These are phyloP conservation scores for Tulasnella sp. DNA, from an alignment of 768 basidiomycete species.

Conservation along the genomic window DNA sequence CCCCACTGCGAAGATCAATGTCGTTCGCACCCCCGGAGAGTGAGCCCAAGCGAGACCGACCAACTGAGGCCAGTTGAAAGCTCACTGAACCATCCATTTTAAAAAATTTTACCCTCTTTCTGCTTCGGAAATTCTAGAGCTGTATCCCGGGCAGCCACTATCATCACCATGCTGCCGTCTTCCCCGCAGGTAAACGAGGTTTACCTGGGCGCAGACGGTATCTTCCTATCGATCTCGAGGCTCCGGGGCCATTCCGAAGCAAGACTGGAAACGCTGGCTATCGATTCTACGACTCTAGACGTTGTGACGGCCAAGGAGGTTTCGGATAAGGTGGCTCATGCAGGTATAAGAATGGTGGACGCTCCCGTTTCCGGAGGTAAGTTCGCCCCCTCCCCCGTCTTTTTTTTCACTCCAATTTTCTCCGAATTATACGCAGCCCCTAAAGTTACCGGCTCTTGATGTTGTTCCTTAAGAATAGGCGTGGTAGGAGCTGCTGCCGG, in stretches of 20 bases:
- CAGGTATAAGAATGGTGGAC: constrained; percentile 72
- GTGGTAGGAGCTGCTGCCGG: constrained; percentile 80
- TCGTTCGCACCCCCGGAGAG: constrained; percentile 61
- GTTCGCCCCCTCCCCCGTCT: constrained; percentile 24
- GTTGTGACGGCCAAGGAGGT: constrained; percentile 61
- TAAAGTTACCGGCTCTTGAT: not conserved
- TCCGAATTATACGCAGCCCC: not conserved
- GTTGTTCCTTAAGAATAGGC: constrained; percentile 32
- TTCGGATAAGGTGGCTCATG: constrained; percentile 38
- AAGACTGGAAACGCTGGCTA: constrained; percentile 35
- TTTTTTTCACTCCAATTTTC: constrained; percentile 6
- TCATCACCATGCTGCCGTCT: constrained; percentile 88
- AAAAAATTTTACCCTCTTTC: not conserved
- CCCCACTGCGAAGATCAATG: constrained; percentile 46
- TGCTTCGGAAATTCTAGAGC: constrained; percentile 20
- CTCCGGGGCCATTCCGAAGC: constrained; percentile 47
- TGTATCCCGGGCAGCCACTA: constrained; percentile 29
- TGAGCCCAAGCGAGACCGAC: constrained; percentile 31
- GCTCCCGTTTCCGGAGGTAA: constrained; percentile 89
- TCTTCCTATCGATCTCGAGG: constrained; percentile 19
- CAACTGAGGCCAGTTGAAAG: too few relatives aligned
- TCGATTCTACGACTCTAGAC: constrained; percentile 89
- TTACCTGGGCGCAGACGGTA: constrained; percentile 35
- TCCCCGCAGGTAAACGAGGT: constrained; percentile 77
- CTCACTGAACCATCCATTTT: constrained; percentile 2